Conservation (phyloP, 1,284 basidiomycete genomes). For the Ustilago tritici region DNA sequence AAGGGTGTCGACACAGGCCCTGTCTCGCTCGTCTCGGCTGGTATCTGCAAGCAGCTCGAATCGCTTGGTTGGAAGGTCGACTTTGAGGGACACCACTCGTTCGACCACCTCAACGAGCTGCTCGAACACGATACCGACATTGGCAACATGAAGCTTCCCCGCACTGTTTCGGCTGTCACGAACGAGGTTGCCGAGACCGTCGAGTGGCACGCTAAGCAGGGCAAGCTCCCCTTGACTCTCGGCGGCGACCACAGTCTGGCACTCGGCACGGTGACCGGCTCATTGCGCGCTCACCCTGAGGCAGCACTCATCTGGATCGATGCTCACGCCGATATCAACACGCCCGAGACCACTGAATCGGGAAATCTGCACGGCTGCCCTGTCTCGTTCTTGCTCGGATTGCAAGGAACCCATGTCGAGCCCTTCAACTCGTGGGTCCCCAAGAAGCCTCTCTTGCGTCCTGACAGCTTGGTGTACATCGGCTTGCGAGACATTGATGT, state of each 20-base stretch:
- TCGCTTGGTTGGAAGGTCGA: conserved; percentile 87
- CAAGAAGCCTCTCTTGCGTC: conserved; percentile 71
- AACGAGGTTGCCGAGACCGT: conserved; percentile 83
- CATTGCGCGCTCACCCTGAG: conserved; percentile 73
- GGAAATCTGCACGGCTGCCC: conserved; percentile 99
- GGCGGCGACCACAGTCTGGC: conserved; percentile 94
- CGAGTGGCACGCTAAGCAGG: conserved; percentile 79
- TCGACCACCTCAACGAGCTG: conserved; percentile 77
- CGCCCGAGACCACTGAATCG: conserved; percentile 81
- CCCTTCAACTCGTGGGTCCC: conserved; percentile 68
- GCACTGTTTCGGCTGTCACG: conserved; percentile 75
- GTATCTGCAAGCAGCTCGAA: conserved; percentile 63
- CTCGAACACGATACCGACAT: conserved; percentile 56
- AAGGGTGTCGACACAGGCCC: conserved; percentile 67
- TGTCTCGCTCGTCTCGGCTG: conserved; percentile 60
- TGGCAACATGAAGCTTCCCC: conserved; percentile 63
- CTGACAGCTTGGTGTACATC: conserved; percentile 88
- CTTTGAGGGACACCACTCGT: conserved; percentile 89
- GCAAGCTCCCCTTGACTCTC: conserved; percentile 88
- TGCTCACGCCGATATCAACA: conserved; percentile 88
- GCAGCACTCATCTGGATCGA: conserved; percentile 86
- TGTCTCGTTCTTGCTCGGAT: conserved; percentile 83
- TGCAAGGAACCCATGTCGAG: conserved; percentile 66
- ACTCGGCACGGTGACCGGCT: conserved; percentile 69
- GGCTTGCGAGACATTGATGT: conserved; percentile 93